A percentile compares a stretch with the other conserved stretches of the same genome.
These are phyloP conservation scores for Fomitopsis betulina DNA, from an alignment of 1,284 basidiomycete genomes.

Conservation along the genomic window DNA sequence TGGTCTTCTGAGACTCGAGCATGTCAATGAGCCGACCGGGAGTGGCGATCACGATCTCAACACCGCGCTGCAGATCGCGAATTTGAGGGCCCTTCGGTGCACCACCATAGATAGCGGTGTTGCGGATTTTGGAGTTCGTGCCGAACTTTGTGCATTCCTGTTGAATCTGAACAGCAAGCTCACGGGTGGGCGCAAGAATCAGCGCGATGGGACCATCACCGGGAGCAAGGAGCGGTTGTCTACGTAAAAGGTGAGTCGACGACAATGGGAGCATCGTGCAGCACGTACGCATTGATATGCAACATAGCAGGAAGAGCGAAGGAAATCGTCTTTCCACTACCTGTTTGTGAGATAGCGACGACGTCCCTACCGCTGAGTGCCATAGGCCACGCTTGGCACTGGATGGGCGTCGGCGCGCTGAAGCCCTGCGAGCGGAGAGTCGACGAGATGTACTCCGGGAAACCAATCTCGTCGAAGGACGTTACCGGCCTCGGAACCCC, in stretches of 20 bases:
- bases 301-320: conserved; percentile 99
- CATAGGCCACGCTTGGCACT: conserved; percentile 99
- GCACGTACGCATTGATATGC: conserved; percentile 92
- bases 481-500: conserved; percentile 88
- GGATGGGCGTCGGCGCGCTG: conserved; percentile 85
- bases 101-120: conserved; percentile 98
- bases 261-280: background rate
- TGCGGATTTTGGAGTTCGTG: conserved; percentile 93
- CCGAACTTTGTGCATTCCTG: conserved; percentile 98
- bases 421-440: conserved; percentile 96
- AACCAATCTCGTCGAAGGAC: conserved; percentile 92
- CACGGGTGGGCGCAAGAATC: conserved; percentile 95
- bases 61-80: conserved; percentile 93
- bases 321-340: conserved; percentile 96
- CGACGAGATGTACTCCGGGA: conserved; percentile 93
- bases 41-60: conserved; percentile 94
- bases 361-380: conserved; percentile 91
- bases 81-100: conserved; percentile 98
- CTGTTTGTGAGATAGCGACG: conserved; percentile 96
- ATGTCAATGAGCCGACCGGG: conserved; percentile 91
- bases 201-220: conserved; percentile 98
- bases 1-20: conserved; percentile 95
- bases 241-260: conserved; percentile 25
- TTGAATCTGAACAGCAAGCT: conserved; percentile 98
- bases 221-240: conserved; percentile 88